phyloP scores from a whole-genome alignment of 768 basidiomycete species.

The Rhodotorula taiwanensis region DNA sequence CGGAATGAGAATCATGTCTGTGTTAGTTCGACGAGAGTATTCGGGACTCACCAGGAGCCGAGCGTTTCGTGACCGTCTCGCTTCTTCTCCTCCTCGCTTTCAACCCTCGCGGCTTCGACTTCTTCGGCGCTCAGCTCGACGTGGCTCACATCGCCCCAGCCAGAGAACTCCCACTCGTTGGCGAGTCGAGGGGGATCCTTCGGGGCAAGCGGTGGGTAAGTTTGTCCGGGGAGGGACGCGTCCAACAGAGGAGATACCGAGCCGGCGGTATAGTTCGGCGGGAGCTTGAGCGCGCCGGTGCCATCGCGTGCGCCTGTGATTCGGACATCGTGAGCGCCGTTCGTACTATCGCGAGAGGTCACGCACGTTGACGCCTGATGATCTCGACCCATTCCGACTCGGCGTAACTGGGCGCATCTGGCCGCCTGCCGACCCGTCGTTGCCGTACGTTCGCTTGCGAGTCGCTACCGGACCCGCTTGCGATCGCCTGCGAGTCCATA shows the following conservation, averaged over 20 bases:
- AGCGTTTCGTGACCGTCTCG: constrained; percentile 47
- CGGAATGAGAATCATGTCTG: background rate
- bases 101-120: constrained; percentile 43
- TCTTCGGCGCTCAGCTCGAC: constrained; percentile 52
- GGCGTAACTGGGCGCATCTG: constrained; percentile 3
- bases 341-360: background rate
- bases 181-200: constrained; percentile 50
- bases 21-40: too few relatives aligned
- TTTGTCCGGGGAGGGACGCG: background rate
- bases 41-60: constrained; percentile 51
- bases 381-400: constrained; percentile 8
- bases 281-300: constrained; percentile 5
- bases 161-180: constrained; percentile 64
- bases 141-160: constrained; percentile 57
- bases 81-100: constrained; percentile 42
- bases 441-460: background rate
- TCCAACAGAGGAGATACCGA: background rate
- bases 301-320: background rate
- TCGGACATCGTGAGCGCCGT: too few relatives aligned
- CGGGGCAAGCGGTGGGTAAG: background rate
- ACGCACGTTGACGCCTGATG: constrained; percentile 1
- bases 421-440: too few relatives aligned
- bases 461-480: too few relatives aligned
- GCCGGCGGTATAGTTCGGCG: too few relatives aligned
- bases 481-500: too few relatives aligned